A percentile compares a stretch with the other conserved stretches of the same genome.
phyloP scores from a whole-genome alignment of 371 early-diverging fungal genomes.

The Blakeslea trispora region DNA sequence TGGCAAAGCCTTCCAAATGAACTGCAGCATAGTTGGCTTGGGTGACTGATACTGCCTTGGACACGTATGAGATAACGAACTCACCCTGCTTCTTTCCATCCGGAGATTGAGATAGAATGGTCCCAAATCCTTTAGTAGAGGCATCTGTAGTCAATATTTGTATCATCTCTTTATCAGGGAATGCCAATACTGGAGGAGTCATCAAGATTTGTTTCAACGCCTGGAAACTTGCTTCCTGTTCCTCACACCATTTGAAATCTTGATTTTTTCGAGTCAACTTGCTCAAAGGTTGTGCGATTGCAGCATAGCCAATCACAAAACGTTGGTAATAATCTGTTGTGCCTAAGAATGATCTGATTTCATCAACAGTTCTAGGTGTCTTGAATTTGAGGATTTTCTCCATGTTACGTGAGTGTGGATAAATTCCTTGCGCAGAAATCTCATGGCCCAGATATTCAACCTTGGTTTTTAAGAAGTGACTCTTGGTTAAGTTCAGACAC shows the following conservation, averaged over 20 bases:
- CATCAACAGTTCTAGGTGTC: slow-evolving; percentile 19
- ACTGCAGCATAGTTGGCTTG: slow-evolving; percentile 15
- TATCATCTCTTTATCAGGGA: slow-evolving; percentile 23
- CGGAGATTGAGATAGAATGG: slow-evolving; percentile 34
- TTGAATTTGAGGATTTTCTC: slow-evolving; percentile 2
- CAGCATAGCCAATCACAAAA: slow-evolving; percentile 27
- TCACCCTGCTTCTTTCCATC: slow-evolving; percentile 21
- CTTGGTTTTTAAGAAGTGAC: slow-evolving; percentile 25
- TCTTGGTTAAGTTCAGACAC: slow-evolving; percentile 42
- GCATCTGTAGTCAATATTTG: slow-evolving; percentile 45
- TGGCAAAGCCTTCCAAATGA: slow-evolving; percentile 40
- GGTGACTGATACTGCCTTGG: slow-evolving; percentile 7
- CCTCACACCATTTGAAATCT: slow-evolving; percentile 18
- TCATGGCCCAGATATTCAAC: slow-evolving; percentile 39
- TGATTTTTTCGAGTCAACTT: slow-evolving; percentile 11
- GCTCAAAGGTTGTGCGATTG: slow-evolving; percentile 14
- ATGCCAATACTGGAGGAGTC: slow-evolving; percentile 24
- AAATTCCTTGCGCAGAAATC: slow-evolving; percentile 32
- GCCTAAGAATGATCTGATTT: slow-evolving; percentile 33
- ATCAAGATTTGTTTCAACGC: slow-evolving; percentile 19
- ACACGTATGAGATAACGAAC: slow-evolving; percentile 22
- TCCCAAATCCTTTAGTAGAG: slow-evolving; percentile 32
- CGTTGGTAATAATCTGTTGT: slow-evolving; percentile 33
- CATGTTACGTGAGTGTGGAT: slow-evolving; percentile 13
- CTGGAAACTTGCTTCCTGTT: slow-evolving; percentile 26